Evolutionary conservation across 2,329 filamentous ascomycete genomes (phyloP), one percentile per base, ranked within the genome.

Genomic region (Colletotrichum cereale): DNA sequence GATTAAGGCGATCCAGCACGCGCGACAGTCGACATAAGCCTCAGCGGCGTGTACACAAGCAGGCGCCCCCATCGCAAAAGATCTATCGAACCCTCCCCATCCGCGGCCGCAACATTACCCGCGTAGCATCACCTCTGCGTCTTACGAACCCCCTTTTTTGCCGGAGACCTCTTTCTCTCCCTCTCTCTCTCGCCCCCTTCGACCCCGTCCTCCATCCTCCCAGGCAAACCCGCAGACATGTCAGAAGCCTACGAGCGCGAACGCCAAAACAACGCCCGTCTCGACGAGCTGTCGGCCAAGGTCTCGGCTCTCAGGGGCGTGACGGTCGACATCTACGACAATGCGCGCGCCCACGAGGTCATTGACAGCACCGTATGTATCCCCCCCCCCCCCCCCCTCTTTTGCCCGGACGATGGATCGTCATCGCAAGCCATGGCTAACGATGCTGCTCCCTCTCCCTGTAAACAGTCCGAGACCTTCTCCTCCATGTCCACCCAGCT

Each of bases 291-390:
- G 47, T 93, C 93, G 21, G 89, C 90, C 75, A 99, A 99, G 85
- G 95, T 98, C 66, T 93, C 93, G 24, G 94, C 95, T 63, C 89
- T 99, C 74, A 94, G 96, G 79, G 93, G 93, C 82, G 94, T 99
- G 62, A 99, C 96, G 52, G 90, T 98, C 75, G 95, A 99, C 85
- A 99, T 99, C 79, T 98, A 98, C 87, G 95, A 98, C 84, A 95
- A 96, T 80, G 96, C 96, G 61, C 90, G 94, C 70, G 90, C 93
- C 77, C 96, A 98, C 77, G 90, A 93, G 75, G 89, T 97, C 74
- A 93, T 99, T 75, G 94, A 99, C 82, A 91, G 90, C 78, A 96
- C 93, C 48, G 94, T 97, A 87, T 70, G 90, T 84, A 26, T 29
- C 29, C 14, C 40, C 57, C 26, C 62, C 57, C 24, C 50, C 14